Evolutionary conservation across 345 rosid genomes (phyloP).

Genomic region (Lepidium aucheri): DNA sequence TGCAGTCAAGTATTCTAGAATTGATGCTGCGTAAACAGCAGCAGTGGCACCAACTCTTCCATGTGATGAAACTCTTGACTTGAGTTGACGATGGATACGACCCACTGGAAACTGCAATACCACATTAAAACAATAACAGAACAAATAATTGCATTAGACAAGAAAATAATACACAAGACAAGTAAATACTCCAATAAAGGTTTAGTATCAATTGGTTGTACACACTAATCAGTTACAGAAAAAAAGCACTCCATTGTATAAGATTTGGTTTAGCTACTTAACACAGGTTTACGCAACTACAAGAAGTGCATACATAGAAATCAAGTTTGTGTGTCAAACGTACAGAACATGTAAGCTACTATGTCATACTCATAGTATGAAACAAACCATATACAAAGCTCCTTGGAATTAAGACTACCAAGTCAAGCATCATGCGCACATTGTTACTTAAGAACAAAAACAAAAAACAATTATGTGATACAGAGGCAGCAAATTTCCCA

Average conservation of each 20-base stretch:
- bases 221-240: neutral
- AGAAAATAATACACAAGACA: neutral
- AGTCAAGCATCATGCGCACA: neutral
- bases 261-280: neutral
- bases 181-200: neutral
- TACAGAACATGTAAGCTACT: neutral
- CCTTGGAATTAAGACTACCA: neutral
- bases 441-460: neutral
- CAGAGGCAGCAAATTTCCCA: neutral
- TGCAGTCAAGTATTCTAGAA: constrained; percentile 66
- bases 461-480: neutral
- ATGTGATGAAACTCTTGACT: constrained; percentile 42
- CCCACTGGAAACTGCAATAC: constrained; percentile 60
- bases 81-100: constrained; percentile 68
- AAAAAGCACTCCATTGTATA: neutral
- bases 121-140: neutral
- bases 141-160: neutral
- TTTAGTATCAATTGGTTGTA: neutral
- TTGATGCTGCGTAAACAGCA: constrained; percentile 62
- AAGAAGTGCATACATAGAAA: neutral
- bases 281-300: neutral
- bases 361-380: too few species aligned
- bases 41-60: constrained; percentile 83
- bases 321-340: neutral
- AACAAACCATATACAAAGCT: neutral